Base-by-base conservation (phyloP, 164 flowering plant species). In the Liquidambar formosana region DNA sequence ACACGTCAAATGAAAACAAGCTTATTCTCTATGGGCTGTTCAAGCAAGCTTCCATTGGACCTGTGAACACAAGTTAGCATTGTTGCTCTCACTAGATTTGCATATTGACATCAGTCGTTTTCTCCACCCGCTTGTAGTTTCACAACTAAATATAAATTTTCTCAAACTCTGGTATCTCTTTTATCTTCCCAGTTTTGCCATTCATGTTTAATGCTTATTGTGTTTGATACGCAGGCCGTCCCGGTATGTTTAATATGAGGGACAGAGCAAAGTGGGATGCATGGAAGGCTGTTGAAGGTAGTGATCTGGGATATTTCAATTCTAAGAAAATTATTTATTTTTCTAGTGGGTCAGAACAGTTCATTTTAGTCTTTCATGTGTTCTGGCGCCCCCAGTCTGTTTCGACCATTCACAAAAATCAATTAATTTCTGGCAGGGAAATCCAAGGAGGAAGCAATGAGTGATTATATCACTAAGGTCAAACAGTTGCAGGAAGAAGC, bases 241-340 rank as follows among this genome's bases (percentile, higher is more conserved):
- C 93, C n/a, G 87, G 89, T 43, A 76, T 87, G 0, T 87, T 89
- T 75, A 81, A 75, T 58, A 44, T 63, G 67, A 85, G 57, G 75
- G 90, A 84, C 59, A 78, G 82, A 48, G 88, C 88, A 13, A 89
- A 89, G 73, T 89, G 93, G 93, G 91, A 89, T 81, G 88, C 89
- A 10, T 89, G 93, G 93, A 87, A 87, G 78, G 78, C 83, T 22
- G 85, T 79, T 71, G 89, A 87, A 84, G 93, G 93, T 88, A 77
- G 9, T 33, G 12, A 6, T n/a, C 2, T 4, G 64, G 28, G 13
- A 4, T 21, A 4, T 13, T 8, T 12, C n/a, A 57, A 11, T 21
- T 6, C 21, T 2, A 26, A 22, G 4, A n/a, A 64, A 51, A 18
- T 5, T 16, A 5, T 13, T 57, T 21, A 4, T 33, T 33, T 33